Conservation (phyloP, 768 basidiomycete species). For the Crassisporium funariophilum region DNA sequence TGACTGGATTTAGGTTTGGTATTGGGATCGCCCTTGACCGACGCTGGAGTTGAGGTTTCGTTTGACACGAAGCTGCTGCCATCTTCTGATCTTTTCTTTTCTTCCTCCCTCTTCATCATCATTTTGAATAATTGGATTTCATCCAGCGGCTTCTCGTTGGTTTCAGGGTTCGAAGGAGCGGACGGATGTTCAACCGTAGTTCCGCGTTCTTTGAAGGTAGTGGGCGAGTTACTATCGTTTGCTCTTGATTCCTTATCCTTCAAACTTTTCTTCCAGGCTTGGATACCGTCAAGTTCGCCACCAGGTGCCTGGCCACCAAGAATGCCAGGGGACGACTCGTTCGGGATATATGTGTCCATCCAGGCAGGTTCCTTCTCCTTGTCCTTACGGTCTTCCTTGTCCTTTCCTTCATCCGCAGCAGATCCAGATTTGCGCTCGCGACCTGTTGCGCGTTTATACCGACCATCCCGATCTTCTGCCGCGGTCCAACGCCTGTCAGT, state of each 20-base stretch:
- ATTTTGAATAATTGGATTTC: conserved; percentile 85
- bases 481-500: conserved; percentile 59
- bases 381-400: conserved; percentile 51
- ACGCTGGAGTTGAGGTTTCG: neutral
- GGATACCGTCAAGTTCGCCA: conserved; percentile 81
- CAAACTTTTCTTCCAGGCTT: conserved; percentile 85
- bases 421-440: conserved; percentile 56
- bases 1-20: neutral
- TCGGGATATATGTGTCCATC: conserved; percentile 88
- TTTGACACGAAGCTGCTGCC: conserved; percentile 3
- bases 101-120: conserved; percentile 80
- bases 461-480: conserved; percentile 70
- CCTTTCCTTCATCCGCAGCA: conserved; percentile 43
- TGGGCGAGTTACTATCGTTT: conserved; percentile 13
- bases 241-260: conserved; percentile 58
- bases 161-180: conserved; percentile 17
- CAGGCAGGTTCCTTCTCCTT: conserved; percentile 86
- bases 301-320: conserved; percentile 60
- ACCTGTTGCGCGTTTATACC: conserved; percentile 57
- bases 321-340: conserved; percentile 55
- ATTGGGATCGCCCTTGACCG: neutral
- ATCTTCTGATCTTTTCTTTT: conserved; percentile 40
- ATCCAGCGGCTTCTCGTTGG: conserved; percentile 54
- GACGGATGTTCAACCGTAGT: neutral
- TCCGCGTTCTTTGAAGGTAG: conserved; percentile 6